Conservation (phyloP, 1,284 basidiomycete genomes). For the Paramarasmius palmivorus region DNA sequence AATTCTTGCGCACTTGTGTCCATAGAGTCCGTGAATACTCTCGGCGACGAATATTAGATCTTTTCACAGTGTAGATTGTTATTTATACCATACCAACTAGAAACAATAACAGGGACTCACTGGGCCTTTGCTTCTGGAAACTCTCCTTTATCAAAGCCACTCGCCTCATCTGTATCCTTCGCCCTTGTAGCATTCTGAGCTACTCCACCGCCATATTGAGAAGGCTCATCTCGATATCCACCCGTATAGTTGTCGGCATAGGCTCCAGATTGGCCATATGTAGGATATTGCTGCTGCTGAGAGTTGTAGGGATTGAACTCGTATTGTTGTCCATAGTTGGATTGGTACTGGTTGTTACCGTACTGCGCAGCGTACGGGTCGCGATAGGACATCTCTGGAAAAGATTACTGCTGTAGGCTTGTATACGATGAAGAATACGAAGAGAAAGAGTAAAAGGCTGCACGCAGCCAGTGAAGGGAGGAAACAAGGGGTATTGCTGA, state of each 20-base stretch:
- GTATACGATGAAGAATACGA: background rate
- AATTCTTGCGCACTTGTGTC: constrained; percentile 47
- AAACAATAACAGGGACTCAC: constrained; percentile 22
- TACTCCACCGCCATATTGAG: constrained; percentile 21
- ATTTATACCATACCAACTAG: no score
- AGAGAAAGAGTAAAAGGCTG: constrained; percentile 7
- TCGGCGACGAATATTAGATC: constrained; percentile 29
- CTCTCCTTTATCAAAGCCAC: constrained; percentile 40
- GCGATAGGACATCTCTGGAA: constrained; percentile 30
- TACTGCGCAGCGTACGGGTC: constrained; percentile 53
- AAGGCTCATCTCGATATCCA: constrained; percentile 38
- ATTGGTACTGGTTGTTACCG: constrained; percentile 36
- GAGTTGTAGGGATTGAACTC: constrained; percentile 52
- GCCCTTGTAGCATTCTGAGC: constrained; percentile 11
- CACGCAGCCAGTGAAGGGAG: background rate
- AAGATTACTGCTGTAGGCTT: background rate
- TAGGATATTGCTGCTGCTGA: constrained; percentile 42
- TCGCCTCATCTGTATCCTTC: constrained; percentile 22
- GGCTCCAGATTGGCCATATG: constrained; percentile 42
- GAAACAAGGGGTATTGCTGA: background rate
- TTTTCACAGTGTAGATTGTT: no score
- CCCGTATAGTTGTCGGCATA: constrained; percentile 45
- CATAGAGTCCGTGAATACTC: constrained; percentile 62
- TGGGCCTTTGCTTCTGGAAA: constrained; percentile 31
- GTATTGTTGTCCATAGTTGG: constrained; percentile 22